phyloP scores from a whole-genome alignment of 306 rosid species.

The Vigna unguiculata region DNA sequence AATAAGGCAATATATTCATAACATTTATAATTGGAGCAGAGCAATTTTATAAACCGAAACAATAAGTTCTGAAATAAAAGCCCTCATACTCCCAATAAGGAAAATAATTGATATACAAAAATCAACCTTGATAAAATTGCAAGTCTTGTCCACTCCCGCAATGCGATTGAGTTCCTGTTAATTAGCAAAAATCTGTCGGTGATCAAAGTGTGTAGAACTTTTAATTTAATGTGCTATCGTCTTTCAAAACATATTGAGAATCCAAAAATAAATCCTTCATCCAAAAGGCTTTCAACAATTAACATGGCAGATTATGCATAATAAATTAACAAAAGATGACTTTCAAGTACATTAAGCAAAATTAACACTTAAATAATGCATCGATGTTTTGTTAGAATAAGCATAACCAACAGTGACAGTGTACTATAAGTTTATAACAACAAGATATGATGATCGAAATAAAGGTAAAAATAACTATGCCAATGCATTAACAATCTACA shows the following conservation, averaged over 20 bases:
- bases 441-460: conserved; percentile 4
- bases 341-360: not conserved
- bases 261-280: conserved; percentile 4
- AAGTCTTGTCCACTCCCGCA: conserved; percentile 72
- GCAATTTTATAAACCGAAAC: conserved; percentile 1
- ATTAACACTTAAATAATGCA: conserved; percentile 21
- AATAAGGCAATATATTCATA: conserved; percentile 14
- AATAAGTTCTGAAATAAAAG: conserved; percentile 22
- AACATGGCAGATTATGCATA: not conserved
- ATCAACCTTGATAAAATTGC: conserved; percentile 82
- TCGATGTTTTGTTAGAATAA: conserved; percentile 21
- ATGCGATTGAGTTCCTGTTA: conserved; percentile 77
- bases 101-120: conserved; percentile 38
- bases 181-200: conserved; percentile 34
- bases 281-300: conserved; percentile 10
- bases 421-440: conserved; percentile 2
- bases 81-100: not conserved
- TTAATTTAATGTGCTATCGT: not conserved
- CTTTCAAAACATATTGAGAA: not conserved
- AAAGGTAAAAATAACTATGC: conserved; percentile 14
- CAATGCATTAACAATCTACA: not conserved
- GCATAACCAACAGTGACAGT: conserved; percentile 9
- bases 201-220: conserved; percentile 11
- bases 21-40: conserved; percentile 5
- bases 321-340: conserved; percentile 18